phyloP scores from a whole-genome alignment of 2,329 filamentous ascomycete genomes.

The Pseudopithomyces maydicus region DNA sequence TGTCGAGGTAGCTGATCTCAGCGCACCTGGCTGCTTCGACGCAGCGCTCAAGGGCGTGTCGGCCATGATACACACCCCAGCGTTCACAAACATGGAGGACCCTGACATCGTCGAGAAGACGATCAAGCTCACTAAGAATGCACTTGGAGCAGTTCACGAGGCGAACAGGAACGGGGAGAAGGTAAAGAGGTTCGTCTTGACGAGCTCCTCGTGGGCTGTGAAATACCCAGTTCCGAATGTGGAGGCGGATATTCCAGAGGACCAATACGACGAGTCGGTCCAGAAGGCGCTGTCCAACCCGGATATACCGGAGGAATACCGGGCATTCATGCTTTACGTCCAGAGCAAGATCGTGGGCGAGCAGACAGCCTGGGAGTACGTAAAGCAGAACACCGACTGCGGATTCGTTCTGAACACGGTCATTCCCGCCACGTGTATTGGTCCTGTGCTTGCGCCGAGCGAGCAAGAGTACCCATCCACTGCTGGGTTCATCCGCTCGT shows the following conservation, averaged over 20 bases:
- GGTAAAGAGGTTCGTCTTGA: constrained; percentile 49
- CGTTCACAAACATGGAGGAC: constrained; percentile 35
- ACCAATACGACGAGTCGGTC: constrained; percentile 40
- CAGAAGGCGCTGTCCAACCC: constrained; percentile 37
- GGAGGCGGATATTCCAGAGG: constrained; percentile 30
- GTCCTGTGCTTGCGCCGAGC: constrained; percentile 12
- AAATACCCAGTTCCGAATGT: constrained; percentile 39
- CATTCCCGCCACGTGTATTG: constrained; percentile 16
- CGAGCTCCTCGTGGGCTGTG: constrained; percentile 45
- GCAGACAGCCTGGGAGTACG: constrained; percentile 17
- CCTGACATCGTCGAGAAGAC: constrained; percentile 49
- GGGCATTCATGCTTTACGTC: constrained; percentile 45
- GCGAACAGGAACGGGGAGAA: constrained; percentile 23
- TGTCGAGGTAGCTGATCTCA: constrained; percentile 47
- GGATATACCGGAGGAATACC: constrained; percentile 8
- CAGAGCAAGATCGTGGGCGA: constrained; percentile 58
- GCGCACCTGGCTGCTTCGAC: constrained; percentile 44
- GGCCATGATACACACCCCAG: constrained; percentile 51
- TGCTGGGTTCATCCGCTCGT: constrained; percentile 13
- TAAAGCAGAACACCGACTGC: constrained; percentile 8
- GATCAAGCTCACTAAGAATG: constrained; percentile 36
- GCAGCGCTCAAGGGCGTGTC: constrained; percentile 44
- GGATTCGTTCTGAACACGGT: constrained; percentile 17
- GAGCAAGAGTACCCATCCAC: constrained; percentile 16
- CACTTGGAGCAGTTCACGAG: constrained; percentile 47